Evolutionary conservation across 2,329 filamentous ascomycete species (phyloP).

Genomic region (Didymella segeticola): DNA sequence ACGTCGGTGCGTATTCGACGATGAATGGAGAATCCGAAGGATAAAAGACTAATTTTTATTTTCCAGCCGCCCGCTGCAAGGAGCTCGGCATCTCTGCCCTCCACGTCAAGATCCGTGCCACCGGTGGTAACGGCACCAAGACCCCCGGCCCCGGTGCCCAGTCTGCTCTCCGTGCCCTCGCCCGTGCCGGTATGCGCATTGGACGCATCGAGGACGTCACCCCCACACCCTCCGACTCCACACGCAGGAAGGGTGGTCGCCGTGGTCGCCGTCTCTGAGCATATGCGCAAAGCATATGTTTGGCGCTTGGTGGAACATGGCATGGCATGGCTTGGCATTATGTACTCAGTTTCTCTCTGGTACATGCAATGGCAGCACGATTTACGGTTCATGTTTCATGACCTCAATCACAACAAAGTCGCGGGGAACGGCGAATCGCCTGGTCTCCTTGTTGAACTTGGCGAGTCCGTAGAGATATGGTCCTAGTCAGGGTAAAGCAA

Average conservation of each 20-base stretch:
- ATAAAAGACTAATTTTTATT: too few relatives aligned
- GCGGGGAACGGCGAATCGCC: constrained; percentile 49
- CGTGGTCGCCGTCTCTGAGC: constrained; percentile 99
- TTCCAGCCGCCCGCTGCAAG: constrained; percentile 85
- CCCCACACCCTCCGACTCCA: constrained; percentile 98
- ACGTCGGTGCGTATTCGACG: constrained; percentile 59
- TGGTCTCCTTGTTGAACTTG: constrained; percentile 51
- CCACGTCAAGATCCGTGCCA: constrained; percentile 99
- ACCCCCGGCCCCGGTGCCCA: constrained; percentile 98
- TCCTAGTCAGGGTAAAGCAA: constrained; percentile 45
- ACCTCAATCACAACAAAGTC: constrained; percentile 46
- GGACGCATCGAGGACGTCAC: constrained; percentile 99
- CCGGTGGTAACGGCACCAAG: constrained; percentile 99
- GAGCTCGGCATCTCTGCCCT: constrained; percentile 90
- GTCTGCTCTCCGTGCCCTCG: constrained; percentile 97
- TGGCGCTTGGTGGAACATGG: constrained; percentile 44
- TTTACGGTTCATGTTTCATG: constrained; percentile 42
- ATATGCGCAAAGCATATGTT: constrained; percentile 52
- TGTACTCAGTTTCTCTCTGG: constrained; percentile 14
- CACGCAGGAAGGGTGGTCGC: constrained; percentile 99
- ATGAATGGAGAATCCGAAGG: too few relatives aligned
- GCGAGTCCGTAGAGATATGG: constrained; percentile 33
- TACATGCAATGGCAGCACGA: constrained; percentile 35
- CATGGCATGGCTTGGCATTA: too few relatives aligned
- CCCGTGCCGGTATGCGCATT: constrained; percentile 99